Evolutionary conservation across 108 stramenopile species (phyloP), one percentile per base, ranked within the genome.

Genomic region (Asterionellopsis glacialis): DNA sequence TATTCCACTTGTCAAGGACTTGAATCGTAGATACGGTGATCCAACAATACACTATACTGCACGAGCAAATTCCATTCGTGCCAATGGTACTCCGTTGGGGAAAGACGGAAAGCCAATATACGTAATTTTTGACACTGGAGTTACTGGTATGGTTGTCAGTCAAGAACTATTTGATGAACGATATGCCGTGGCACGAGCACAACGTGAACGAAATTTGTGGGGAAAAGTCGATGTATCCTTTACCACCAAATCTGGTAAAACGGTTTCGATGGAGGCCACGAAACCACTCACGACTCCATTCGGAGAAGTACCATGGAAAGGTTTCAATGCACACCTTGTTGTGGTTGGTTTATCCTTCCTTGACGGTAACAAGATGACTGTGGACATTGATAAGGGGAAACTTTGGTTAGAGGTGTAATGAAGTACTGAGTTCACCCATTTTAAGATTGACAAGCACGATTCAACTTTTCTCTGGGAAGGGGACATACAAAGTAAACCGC

Each of bases 51-150:
- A 86, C 57, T 86, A 86, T 69, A 65, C 68, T 0, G 73, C 79
- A 10, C 51, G 26, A 26, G 72, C 72, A 5, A 22, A 61, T 13
- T 58, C 67, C 0, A 65, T 86, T 43, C 24, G 41, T 1, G 73
- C 77, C 12, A 77, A 82, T 57, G 80, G 77, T 9, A 52, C 47
- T 27, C 67, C 69, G 12, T 64, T 81, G 15, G 47, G 51, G 14
- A 42, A 47, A 11, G 39, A 63, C 27, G 38, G 53, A 55, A 47
- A 41, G 23, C 67, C 74, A 41, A 67, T 77, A 11, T 80, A 75
- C 24, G 80, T 80, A 13, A 87, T 87, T 25, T 81, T 87, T 57
- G 85, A 87, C 43, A 87, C 85, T 7, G 85, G 85, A 22, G 67
- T 78, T 11, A 75, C 75, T n/a, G 84, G 83, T 10, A 84, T 84